Conservation (phyloP, 306 rosid genomes). For the Bauhinia variegata region DNA sequence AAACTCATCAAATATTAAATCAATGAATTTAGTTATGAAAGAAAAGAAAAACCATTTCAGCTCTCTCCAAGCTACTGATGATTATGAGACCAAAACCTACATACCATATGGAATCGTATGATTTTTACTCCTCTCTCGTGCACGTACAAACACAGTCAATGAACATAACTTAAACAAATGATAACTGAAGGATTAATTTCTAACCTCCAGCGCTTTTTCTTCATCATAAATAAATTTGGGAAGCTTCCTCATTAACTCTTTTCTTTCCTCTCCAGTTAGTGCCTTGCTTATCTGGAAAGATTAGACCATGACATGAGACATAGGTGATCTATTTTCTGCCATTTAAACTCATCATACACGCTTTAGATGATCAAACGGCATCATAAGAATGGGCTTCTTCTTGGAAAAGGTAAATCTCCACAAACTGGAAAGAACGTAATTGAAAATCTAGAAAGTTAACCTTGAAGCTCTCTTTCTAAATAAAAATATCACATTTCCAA, state of each 20-base stretch:
- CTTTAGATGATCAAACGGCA: slow-evolving; percentile 6
- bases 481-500: background rate
- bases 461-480: no score
- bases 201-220: slow-evolving; percentile 70
- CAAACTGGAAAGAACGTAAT: background rate
- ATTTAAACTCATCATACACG: slow-evolving; percentile 10
- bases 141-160: slow-evolving; percentile 19
- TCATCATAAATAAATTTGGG: slow-evolving; percentile 72
- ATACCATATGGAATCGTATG: background rate
- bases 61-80: background rate
- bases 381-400: background rate
- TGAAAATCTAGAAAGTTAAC: no score
- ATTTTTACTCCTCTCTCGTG: background rate
- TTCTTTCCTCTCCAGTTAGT: slow-evolving; percentile 56
- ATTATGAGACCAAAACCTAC: background rate
- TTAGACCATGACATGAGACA: slow-evolving; percentile 24
- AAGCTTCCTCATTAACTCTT: slow-evolving; percentile 66
- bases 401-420: background rate
- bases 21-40: no score
- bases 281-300: slow-evolving; percentile 55
- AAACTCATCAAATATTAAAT: background rate
- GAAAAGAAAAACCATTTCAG: background rate
- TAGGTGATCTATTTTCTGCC: background rate
- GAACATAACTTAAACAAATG: background rate
- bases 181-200: slow-evolving; percentile 33